A percentile compares a stretch with the other conserved stretches of the same genome.
Conservation (phyloP, 345 rosid species). For the Eucalyptus paniculata region DNA sequence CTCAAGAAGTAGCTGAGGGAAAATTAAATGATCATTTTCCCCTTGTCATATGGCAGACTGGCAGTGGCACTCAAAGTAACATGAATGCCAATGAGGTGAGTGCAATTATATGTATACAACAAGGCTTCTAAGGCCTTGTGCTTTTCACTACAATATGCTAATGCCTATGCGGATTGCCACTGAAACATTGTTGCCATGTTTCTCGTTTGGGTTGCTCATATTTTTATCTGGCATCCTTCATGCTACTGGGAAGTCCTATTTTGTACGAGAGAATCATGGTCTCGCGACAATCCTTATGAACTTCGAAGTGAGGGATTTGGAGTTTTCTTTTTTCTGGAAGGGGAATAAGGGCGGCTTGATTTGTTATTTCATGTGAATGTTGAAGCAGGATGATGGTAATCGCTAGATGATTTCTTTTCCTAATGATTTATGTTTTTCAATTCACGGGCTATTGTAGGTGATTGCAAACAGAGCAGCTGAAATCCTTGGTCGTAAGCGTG, state of each 20-base stretch:
- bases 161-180: background rate
- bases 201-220: background rate
- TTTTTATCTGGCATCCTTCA: background rate
- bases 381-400: background rate
- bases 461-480: slow-evolving; percentile 98
- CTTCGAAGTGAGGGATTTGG: background rate
- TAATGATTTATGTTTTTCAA: background rate
- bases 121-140: background rate
- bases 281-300: background rate
- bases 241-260: background rate
- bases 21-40: slow-evolving; percentile 83
- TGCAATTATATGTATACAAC: background rate
- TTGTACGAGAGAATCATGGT: background rate
- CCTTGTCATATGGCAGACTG: slow-evolving; percentile 97
- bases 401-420: background rate
- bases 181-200: background rate
- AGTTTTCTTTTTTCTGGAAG: background rate
- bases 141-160: background rate
- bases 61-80: slow-evolving; percentile 98
- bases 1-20: slow-evolving; percentile 92
- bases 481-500: slow-evolving; percentile 84
- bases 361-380: background rate
- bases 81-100: slow-evolving; percentile 98
- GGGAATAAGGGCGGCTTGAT: background rate
- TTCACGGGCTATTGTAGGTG: slow-evolving; percentile 32